Evolutionary conservation across 257 asterid species (phyloP).

Genomic region (Oldenlandia corymbosa): DNA sequence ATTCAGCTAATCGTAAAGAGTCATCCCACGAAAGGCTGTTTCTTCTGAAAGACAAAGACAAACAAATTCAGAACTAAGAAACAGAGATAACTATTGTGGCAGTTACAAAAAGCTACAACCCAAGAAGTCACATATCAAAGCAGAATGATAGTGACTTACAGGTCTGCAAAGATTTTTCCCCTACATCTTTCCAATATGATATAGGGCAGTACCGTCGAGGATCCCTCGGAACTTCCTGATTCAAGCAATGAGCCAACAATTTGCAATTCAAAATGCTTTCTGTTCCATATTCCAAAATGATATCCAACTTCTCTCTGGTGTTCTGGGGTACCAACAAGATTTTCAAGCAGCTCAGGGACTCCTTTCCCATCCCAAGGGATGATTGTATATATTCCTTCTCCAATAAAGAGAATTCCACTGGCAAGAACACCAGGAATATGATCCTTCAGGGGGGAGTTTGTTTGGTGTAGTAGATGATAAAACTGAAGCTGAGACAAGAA

Average conservation of each 20-base stretch:
- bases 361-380: conserved; percentile 83
- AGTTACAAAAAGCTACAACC: background rate
- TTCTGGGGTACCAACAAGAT: conserved; percentile 31
- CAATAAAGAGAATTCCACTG: conserved; percentile 72
- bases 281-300: conserved; percentile 84
- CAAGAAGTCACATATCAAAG: background rate
- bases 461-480: conserved; percentile 44
- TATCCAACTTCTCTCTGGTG: conserved; percentile 42
- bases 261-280: conserved; percentile 52
- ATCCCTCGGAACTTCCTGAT: conserved; percentile 34
- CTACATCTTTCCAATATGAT: conserved; percentile 79
- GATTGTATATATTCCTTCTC: conserved; percentile 55
- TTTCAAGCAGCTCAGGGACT: conserved; percentile 54
- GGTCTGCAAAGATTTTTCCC: conserved; percentile 77
- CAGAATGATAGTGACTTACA: conserved; percentile 46
- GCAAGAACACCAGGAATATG: conserved; percentile 68
- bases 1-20: conserved; percentile 58
- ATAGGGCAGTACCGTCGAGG: conserved; percentile 67
- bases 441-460: conserved; percentile 61
- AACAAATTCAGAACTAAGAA: conserved; percentile 13
- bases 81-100: conserved; percentile 10
- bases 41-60: conserved; percentile 58
- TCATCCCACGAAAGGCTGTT: conserved; percentile 62
- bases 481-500: conserved; percentile 66
- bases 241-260: conserved; percentile 47